A percentile compares a stretch with the other conserved stretches of the same genome.
Conservation (phyloP, 2,329 filamentous ascomycete species). For the Stachybotrys echinatus region DNA sequence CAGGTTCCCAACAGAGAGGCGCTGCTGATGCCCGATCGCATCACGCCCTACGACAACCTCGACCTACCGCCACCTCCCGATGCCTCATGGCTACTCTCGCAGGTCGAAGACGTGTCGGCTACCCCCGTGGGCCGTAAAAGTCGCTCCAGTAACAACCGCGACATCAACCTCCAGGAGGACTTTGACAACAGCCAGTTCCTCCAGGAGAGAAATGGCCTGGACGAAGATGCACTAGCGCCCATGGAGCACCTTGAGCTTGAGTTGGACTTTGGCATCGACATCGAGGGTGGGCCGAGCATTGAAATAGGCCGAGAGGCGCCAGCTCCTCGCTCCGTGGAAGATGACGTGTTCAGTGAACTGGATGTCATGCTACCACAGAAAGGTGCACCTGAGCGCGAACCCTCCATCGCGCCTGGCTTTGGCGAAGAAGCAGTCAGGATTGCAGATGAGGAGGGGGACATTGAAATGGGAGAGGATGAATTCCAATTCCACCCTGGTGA, state of each 20-base stretch:
- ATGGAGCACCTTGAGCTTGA: constrained; percentile 67
- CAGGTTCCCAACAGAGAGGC: constrained; percentile 79
- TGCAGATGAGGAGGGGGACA: constrained; percentile 59
- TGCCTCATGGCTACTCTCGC: constrained; percentile 75
- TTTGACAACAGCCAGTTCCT: constrained; percentile 76
- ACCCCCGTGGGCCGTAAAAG: constrained; percentile 50
- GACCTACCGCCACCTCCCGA: constrained; percentile 80
- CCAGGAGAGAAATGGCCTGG: constrained; percentile 56
- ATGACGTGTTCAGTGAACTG: constrained; percentile 63
- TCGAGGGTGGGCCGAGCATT: constrained; percentile 69
- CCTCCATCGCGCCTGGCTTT: constrained; percentile 48
- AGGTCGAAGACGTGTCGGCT: constrained; percentile 58
- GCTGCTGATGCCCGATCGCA: constrained; percentile 82
- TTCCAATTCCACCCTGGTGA: constrained; percentile 60
- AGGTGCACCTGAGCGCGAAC: constrained; percentile 49
- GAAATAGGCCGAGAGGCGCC: constrained; percentile 89
- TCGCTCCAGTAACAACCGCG: constrained; percentile 53
- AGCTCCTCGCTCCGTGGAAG: constrained; percentile 59
- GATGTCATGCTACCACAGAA: constrained; percentile 54
- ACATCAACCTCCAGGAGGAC: constrained; percentile 65
- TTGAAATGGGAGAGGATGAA: constrained; percentile 57
- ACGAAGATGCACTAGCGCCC: constrained; percentile 51
- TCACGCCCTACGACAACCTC: constrained; percentile 84
- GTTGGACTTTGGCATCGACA: constrained; percentile 68
- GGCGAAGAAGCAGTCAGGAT: constrained; percentile 53